These are phyloP conservation scores for Cutaneotrichosporon mucoides DNA, from an alignment of 1,284 basidiomycete genomes.

Conservation along the genomic window DNA sequence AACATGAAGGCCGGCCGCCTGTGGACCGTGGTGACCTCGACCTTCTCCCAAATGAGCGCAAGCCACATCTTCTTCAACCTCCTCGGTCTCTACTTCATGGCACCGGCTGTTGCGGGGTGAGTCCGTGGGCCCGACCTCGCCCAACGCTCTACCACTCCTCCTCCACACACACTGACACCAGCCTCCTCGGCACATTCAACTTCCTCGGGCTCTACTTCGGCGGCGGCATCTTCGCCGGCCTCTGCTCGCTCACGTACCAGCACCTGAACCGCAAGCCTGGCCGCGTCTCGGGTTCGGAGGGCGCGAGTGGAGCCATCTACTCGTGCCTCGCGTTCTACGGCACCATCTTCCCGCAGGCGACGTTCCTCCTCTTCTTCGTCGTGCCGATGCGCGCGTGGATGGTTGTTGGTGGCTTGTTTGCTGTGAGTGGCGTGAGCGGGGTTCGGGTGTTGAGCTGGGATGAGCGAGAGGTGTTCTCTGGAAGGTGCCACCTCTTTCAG, in stretches of 20 bases:
- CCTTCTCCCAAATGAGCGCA: conserved; percentile 66
- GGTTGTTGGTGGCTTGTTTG: conserved; percentile 67
- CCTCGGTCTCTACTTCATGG: conserved; percentile 74
- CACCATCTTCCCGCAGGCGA: conserved; percentile 63
- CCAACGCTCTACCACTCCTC: too few species aligned
- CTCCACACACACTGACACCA: conserved; percentile 12
- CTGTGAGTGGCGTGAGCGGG: too few species aligned
- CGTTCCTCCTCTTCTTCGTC: conserved; percentile 74
- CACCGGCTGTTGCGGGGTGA: conserved; percentile 60
- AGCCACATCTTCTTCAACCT: conserved; percentile 73
- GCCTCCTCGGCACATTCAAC: conserved; percentile 62
- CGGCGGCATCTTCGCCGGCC: conserved; percentile 60
- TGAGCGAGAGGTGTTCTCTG: too few species aligned
- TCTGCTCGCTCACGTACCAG: conserved; percentile 61
- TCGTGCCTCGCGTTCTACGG: conserved; percentile 60
- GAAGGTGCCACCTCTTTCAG: too few species aligned
- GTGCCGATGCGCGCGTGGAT: conserved; percentile 81
- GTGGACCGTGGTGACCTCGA: conserved; percentile 75
- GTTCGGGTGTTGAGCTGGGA: too few species aligned
- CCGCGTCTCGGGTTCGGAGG: conserved; percentile 43
- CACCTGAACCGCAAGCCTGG: conserved; percentile 13
- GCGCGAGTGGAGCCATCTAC: conserved; percentile 56
- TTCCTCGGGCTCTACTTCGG: conserved; percentile 76
- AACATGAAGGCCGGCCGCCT: conserved; percentile 68
- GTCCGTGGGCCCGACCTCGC: too few species aligned